Conservation (phyloP, 2,329 filamentous ascomycete species). For the Colletotrichum echinochloae region DNA sequence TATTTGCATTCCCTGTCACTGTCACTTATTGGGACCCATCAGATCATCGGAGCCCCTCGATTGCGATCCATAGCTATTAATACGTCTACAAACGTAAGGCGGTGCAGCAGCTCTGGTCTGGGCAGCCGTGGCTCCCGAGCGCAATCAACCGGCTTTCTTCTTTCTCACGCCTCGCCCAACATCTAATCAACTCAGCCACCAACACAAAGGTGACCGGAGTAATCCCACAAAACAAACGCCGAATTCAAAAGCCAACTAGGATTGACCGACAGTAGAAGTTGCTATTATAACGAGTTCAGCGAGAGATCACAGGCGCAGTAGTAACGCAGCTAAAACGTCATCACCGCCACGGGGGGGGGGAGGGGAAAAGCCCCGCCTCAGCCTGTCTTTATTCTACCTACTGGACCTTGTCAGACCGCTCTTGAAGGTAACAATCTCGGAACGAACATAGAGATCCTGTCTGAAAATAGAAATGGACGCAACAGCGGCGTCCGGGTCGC, state of each 20-base stretch:
- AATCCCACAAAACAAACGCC: not conserved
- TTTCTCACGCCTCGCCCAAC: conserved; percentile 19
- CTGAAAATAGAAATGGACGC: conserved; percentile 29
- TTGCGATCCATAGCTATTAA: conserved; percentile 27
- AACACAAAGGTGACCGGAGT: not conserved
- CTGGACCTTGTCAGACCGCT: not conserved
- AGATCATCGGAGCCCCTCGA: conserved; percentile 28
- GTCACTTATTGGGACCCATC: conserved; percentile 18
- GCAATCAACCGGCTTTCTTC: conserved; percentile 26
- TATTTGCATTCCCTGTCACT: conserved; percentile 13
- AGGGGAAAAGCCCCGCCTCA: not conserved
- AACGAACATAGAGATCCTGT: not conserved
- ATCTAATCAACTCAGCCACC: conserved; percentile 14
- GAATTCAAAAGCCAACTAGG: not conserved
- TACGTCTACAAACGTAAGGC: conserved; percentile 21
- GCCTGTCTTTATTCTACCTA: not conserved
- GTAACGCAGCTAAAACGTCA: not conserved
- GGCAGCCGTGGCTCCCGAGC: conserved; percentile 17
- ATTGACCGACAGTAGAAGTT: not conserved
- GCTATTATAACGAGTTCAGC: not conserved
- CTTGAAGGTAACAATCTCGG: not conserved
- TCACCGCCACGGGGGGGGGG: not conserved
- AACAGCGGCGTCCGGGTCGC: conserved; percentile 17
- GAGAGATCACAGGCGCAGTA: not conserved
- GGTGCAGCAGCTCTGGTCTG: conserved; percentile 17